Percentiles rank a stretch among this genome's conserved stretches.
Evolutionary conservation across 208 protist genomes (phyloP).

Genomic region (Herpetomonas tarakana): DNA sequence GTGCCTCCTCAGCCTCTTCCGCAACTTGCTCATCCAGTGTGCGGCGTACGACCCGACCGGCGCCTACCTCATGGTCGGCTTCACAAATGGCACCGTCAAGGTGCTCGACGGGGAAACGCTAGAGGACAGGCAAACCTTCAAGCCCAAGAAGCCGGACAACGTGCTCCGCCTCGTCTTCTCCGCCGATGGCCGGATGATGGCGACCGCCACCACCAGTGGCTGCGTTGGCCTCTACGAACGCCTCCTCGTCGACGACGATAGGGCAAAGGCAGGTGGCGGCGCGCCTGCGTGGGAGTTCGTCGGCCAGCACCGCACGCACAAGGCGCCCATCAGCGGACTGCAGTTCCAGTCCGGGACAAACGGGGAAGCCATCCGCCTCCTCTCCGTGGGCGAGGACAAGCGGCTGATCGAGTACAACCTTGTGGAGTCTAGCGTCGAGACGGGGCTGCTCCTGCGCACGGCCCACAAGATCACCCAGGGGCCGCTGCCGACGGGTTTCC

Average conservation of each 20-base stretch:
- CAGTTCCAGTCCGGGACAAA: constrained; percentile 68
- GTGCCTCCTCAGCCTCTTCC: constrained; percentile 78
- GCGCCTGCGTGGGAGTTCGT: constrained; percentile 88
- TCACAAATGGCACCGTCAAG: constrained; percentile 92
- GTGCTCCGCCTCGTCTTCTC: constrained; percentile 85
- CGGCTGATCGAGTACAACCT: constrained; percentile 95
- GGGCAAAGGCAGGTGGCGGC: constrained; percentile 16
- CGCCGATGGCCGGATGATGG: constrained; percentile 73
- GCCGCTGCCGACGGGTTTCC: constrained; percentile 83
- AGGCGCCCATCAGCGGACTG: constrained; percentile 81
- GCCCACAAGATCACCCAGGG: constrained; percentile 91
- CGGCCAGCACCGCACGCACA: constrained; percentile 91
- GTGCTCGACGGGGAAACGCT: constrained; percentile 83
- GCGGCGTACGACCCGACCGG: constrained; percentile 88
- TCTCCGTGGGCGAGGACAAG: constrained; percentile 93
- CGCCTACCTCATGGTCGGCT: constrained; percentile 84
- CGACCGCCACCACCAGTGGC: constrained; percentile 67
- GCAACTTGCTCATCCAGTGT: constrained; percentile 70
- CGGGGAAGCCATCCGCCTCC: constrained; percentile 58
- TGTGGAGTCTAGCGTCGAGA: constrained; percentile 74
- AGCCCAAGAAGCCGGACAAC: constrained; percentile 59
- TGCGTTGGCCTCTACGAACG: constrained; percentile 92
- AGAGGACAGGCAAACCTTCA: constrained; percentile 82
- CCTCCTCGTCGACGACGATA: constrained; percentile 41
- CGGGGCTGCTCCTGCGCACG: constrained; percentile 76